Percentiles rank a stretch among this genome's conserved stretches.
phyloP scores from a whole-genome alignment of 1,139 yeast species.

The Blastobotrys capitulatus region DNA sequence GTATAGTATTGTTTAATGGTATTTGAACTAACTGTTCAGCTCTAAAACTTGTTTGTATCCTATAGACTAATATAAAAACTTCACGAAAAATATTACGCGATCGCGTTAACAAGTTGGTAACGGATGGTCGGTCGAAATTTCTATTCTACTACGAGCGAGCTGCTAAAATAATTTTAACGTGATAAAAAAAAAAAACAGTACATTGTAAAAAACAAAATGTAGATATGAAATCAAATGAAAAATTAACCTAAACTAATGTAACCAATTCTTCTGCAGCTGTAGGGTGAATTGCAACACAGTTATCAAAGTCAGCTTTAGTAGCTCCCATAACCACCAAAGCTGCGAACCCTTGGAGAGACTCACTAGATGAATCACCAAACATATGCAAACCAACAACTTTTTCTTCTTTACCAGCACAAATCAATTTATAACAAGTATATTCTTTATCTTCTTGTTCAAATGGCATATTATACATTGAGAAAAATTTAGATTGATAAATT shows the following conservation, averaged over 20 bases:
- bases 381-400: slow-evolving; percentile 93
- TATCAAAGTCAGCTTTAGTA: slow-evolving; percentile 90
- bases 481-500: slow-evolving; percentile 75
- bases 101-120: no score
- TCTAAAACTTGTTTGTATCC: no score
- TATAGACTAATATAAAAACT: no score
- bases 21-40: no score
- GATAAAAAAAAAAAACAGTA: no score
- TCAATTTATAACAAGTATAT: slow-evolving; percentile 81
- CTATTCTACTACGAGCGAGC: no score
- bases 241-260: slow-evolving; percentile 54
- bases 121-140: no score
- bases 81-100: no score
- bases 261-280: slow-evolving; percentile 97
- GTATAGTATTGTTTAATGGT: no score
- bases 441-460: slow-evolving; percentile 58
- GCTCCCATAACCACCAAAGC: slow-evolving; percentile 95
- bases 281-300: slow-evolving; percentile 96
- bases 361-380: slow-evolving; percentile 86
- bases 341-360: slow-evolving; percentile 95
- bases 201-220: background rate
- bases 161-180: no score
- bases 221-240: background rate
- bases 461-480: slow-evolving; percentile 92
- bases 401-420: slow-evolving; percentile 75